Evolutionary conservation across 2,329 filamentous ascomycete species (phyloP).

Genomic region (Sporothrix humicola): DNA sequence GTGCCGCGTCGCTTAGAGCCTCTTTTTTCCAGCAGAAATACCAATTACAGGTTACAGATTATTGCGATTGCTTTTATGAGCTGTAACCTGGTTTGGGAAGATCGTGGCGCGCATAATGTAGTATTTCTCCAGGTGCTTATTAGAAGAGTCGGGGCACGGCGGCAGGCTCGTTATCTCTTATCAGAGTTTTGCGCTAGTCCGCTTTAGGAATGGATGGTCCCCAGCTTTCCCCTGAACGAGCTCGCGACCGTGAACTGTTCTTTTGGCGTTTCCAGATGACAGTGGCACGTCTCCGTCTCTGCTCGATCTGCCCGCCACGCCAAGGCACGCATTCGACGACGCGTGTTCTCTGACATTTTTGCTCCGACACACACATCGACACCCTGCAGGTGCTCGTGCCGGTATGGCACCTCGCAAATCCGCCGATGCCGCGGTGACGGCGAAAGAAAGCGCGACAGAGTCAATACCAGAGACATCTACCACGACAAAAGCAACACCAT

Average conservation of each 20-base stretch:
- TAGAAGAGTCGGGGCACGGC: no score
- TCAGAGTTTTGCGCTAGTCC: neutral
- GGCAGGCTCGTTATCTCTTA: constrained; percentile 14
- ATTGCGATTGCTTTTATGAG: neutral
- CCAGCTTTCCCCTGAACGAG: constrained; percentile 24
- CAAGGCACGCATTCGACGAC: neutral
- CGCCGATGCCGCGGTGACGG: constrained; percentile 23
- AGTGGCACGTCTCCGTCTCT: neutral
- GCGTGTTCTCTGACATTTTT: neutral
- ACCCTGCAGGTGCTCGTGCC: neutral
- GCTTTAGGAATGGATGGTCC: neutral
- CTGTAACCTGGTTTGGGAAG: neutral
- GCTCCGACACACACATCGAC: no score
- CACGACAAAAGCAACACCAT: neutral
- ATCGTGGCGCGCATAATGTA: neutral
- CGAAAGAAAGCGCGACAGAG: neutral
- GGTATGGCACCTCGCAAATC: constrained; percentile 13
- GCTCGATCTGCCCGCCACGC: neutral
- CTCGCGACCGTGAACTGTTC: constrained; percentile 33
- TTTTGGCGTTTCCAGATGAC: constrained; percentile 18
- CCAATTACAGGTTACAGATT: no score
- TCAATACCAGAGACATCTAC: neutral
- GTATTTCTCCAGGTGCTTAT: neutral
- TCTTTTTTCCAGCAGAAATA: neutral
- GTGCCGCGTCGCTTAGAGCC: neutral